Base-by-base conservation (phyloP, 2,329 filamentous ascomycete genomes). In the Epichloe amarillans region DNA sequence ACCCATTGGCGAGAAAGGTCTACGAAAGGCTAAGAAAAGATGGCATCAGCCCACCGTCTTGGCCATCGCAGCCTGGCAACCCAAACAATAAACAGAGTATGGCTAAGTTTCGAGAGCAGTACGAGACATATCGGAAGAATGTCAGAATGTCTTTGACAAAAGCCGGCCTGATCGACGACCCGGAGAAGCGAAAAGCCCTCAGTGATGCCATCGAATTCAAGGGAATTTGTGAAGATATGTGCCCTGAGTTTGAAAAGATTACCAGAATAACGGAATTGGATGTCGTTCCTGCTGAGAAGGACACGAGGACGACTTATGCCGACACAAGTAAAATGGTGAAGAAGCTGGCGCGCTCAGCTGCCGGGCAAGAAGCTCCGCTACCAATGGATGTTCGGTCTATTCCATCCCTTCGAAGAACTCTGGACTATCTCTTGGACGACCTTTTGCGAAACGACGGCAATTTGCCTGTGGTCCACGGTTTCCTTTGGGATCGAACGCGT, bases 161-260 rank as follows among this genome's bases (percentile, higher is more conserved):
- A 53, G 78, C 74, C 14, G 76, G 75, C 11, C 66, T 83, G 7
- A 79, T 84, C 51, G 82, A 84, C 62, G 79, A 84, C 55, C 81
- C 81, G 3, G 75, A 82, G 35, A 77, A 80, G 57, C 75, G 76
- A 50, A 80, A 81, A 59, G 74, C 72, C 17, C 69, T 85, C 7
- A 72, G 77, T 52, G 75, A 84, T 60, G 82, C 82, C 6, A 78
- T 84, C 46, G 74, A 77, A 41, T 85, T 85, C 60, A 80, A 80
- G 60, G 82, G 82, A 14, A 82, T 81, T 44, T 84, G 80, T 58
- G 78, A 84, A 57, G 77, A 82, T 26, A 84, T 84, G 81, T 85
- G 82, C 54, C 82, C 82, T 5, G 77, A 83, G 55, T 83, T 77
- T 62, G 82, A 85, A 61, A 77, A 77, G 61, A 73, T 82, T 36